Evolutionary conservation across 2,329 filamentous ascomycete genomes (phyloP), one percentile per base, ranked within the genome.

Genomic region (Ceratocystis eucalypticola): DNA sequence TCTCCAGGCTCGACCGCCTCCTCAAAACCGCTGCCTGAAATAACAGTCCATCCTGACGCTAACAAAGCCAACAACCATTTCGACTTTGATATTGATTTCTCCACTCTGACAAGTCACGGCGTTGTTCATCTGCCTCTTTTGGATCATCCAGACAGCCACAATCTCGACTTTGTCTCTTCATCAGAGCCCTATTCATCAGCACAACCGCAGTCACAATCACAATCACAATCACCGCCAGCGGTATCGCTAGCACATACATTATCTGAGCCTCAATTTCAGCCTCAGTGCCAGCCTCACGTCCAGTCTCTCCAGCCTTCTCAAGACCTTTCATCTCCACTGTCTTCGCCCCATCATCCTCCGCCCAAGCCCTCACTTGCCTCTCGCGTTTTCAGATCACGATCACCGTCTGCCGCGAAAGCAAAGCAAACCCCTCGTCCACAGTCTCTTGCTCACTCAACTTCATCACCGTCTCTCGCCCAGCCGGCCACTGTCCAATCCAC

Each of bases 401-500:
- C 69, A 64, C 66, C 69, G 55, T 65, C 68, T 67, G 67, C 71
- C 48, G 70, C 70, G 65, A 68, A 71, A 66, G 68, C 69, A 67
- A 70, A 71, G 66, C 72, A 70, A 68, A 67, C 69, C 61, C 55
- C 65, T 28, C 64, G 63, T 30, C 48, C 67, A 37, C 50, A 64
- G 55, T 62, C 70, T 33, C 66, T 68, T 61, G 67, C 68, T 59
- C 66, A 67, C 37, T 69, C 72, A 25, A 73, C 68, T 55, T 73
- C 66, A 68, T 71, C 66, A 68, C 71, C 66, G 20, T 55, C 50
- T 28, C 50, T 37, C 12, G 55, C 28, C 17, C 55, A 59, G 53
- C 59, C 64, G 22, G 64, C 61, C 69, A 70, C 62, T 73, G 74
- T 69, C 33, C 69, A 69, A 61, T 72, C 75, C 66, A 72, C 74